Base-by-base conservation (phyloP, 2,329 filamentous ascomycete species). In the Paramyrothecium roridum region DNA sequence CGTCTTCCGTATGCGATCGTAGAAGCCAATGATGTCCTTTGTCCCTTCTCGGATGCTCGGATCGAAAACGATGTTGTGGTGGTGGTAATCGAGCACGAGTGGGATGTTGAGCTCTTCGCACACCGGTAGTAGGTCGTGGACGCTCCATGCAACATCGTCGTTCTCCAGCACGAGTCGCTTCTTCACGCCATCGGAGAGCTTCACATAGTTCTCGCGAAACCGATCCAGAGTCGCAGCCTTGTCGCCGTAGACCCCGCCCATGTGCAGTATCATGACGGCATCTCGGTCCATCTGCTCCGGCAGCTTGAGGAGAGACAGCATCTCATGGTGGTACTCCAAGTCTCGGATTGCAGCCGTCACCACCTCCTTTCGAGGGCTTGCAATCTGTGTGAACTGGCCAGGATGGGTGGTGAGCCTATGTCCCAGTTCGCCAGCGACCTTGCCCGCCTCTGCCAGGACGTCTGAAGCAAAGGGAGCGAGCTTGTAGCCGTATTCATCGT, bases 21-120 rank as follows among this genome's bases (percentile, higher is more conserved):
- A 95, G 0, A 96, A 74, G 0, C 69, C 65, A 50, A 89, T 86
- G 59, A 98, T 91, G 63, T 96, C 93, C 20, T 84, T 78, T 0
- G 92, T 96, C 1, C 93, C 92, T 72, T 96, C 93, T 2, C 92
- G 86, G 2, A 96, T 73, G 7, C 77, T 78, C 0, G 81, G 66
- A 67, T 96, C 90, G 64, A 96, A 96, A 10, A 96, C 76, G 62
- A 98, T 97, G 70, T 97, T 97, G 77, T 98, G 91, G 64, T 98
- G 93, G 67, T 98, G 93, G 63, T 85, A 98, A 70, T 98, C 93
- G 12, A 98, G 85, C 1, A 96, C 93, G 0, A 97, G 73, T 0
- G 93, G 93, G 43, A 98, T 96, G 67, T 93, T 90, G n/a, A 97
- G 78, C 71, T 96, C 92, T 70, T 98, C 90, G 67, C 93, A 98